phyloP scores from a whole-genome alignment of 2,329 filamentous ascomycete genomes.

The Ramularia collo-cygni region DNA sequence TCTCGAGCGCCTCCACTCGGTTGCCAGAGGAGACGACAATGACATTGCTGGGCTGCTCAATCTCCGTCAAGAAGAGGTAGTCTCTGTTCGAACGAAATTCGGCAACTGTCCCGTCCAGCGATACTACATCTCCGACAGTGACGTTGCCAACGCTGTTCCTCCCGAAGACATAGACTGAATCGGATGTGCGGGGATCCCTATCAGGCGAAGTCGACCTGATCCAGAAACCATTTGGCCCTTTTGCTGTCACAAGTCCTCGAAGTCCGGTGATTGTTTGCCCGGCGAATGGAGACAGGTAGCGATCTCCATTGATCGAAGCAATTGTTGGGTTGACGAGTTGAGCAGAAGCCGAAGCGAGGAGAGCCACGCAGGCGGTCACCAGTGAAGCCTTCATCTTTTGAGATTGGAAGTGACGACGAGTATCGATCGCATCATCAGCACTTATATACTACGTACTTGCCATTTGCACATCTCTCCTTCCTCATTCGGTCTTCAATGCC shows the following conservation, averaged over 20 bases:
- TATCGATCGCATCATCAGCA: too few relatives aligned
- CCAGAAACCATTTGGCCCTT: constrained; percentile 56
- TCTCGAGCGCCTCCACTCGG: constrained; percentile 50
- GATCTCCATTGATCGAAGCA: constrained; percentile 57
- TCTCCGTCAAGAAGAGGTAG: constrained; percentile 60
- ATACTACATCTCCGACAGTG: constrained; percentile 56
- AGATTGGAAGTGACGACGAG: too few relatives aligned
- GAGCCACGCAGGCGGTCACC: not conserved
- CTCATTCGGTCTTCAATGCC: too few relatives aligned
- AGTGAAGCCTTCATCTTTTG: not conserved
- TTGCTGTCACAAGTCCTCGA: constrained; percentile 59
- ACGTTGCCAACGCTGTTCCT: constrained; percentile 45
- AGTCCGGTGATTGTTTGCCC: constrained; percentile 53
- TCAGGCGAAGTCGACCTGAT: constrained; percentile 55
- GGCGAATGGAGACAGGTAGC: constrained; percentile 55
- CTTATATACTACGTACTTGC: too few relatives aligned
- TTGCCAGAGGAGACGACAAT: constrained; percentile 49
- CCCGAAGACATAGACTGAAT: constrained; percentile 60
- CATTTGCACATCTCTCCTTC: too few relatives aligned
- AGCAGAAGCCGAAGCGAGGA: constrained; percentile 2
- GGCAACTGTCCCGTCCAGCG: constrained; percentile 52
- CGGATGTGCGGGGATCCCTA: constrained; percentile 51
- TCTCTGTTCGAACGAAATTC: constrained; percentile 52
- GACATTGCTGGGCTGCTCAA: constrained; percentile 50
- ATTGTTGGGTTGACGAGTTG: constrained; percentile 17